A percentile compares a stretch with the other conserved stretches of the same genome.
Conservation (phyloP, 192 early-diverging fungal species). For the Linderina pennispora region DNA sequence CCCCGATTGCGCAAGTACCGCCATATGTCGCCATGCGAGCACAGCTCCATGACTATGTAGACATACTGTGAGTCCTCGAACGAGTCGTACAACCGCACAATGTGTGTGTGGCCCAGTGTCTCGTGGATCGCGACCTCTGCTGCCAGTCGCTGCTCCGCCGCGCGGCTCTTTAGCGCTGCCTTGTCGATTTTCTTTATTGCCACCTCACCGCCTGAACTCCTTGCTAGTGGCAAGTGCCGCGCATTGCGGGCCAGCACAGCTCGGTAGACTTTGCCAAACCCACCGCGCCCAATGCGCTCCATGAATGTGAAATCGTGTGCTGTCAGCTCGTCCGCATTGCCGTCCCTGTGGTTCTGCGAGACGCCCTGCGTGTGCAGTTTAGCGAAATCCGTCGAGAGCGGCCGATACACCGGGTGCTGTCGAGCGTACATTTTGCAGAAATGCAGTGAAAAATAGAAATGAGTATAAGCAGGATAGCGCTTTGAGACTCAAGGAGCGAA, state of each 20-base stretch:
- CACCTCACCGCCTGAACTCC: conserved; percentile 2
- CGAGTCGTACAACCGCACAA: conserved; percentile 57
- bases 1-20: conserved; percentile 27
- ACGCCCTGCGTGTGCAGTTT: too few relatives aligned
- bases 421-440: conserved; percentile 15
- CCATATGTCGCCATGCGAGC: conserved; percentile 43
- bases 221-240: background rate
- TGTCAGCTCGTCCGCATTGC: background rate
- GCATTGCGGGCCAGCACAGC: conserved; percentile 9
- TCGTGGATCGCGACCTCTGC: conserved; percentile 66
- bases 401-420: conserved; percentile 24
- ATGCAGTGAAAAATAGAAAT: background rate
- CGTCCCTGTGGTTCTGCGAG: too few relatives aligned
- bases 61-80: conserved; percentile 64
- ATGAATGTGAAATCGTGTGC: conserved; percentile 23
- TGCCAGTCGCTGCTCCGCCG: conserved; percentile 46
- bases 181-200: conserved; percentile 41
- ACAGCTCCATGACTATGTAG: conserved; percentile 71
- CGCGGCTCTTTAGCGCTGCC: conserved; percentile 15
- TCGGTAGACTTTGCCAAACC: conserved; percentile 40
- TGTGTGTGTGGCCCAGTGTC: conserved; percentile 47
- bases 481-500: background rate
- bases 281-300: conserved; percentile 40
- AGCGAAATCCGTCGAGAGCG: conserved; percentile 12
- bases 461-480: background rate